Percentiles rank a stretch among this genome's conserved stretches.
These are phyloP conservation scores for Fusarium udum DNA, from an alignment of 2,329 filamentous ascomycete genomes.

Conservation along the genomic window DNA sequence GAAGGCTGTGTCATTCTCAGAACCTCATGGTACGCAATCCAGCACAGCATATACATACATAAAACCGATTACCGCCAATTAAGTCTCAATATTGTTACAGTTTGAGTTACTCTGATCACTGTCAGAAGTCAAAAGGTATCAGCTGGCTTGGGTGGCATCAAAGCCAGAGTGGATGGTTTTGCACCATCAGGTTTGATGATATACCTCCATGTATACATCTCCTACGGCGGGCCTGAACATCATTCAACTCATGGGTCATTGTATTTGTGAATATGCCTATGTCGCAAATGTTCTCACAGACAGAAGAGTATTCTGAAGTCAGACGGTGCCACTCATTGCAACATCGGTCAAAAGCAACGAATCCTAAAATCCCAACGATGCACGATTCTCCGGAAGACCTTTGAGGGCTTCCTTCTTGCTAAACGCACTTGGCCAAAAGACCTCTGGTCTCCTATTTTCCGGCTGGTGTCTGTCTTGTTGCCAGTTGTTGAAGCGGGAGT, in stretches of 20 bases:
- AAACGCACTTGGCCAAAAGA: not conserved
- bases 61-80: not conserved
- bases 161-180: not conserved
- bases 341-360: not conserved
- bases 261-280: not conserved
- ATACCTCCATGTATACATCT: not conserved
- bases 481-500: conserved; percentile 8
- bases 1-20: not conserved
- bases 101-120: not conserved
- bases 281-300: not conserved
- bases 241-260: not conserved
- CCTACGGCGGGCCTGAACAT: not conserved
- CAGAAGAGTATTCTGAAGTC: not conserved
- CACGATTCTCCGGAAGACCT: not conserved
- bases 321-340: not conserved
- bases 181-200: not conserved
- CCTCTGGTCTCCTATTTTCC: not conserved
- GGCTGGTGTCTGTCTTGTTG: not conserved
- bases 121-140: not conserved
- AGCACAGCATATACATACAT: not conserved
- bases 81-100: not conserved
- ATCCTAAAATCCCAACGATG: not conserved
- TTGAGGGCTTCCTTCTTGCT: not conserved
- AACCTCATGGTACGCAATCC: not conserved
- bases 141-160: not conserved